Percentiles rank a stretch among this genome's conserved stretches.
phyloP scores from a whole-genome alignment of 768 basidiomycete species.

The Leccinum subgranulosum region DNA sequence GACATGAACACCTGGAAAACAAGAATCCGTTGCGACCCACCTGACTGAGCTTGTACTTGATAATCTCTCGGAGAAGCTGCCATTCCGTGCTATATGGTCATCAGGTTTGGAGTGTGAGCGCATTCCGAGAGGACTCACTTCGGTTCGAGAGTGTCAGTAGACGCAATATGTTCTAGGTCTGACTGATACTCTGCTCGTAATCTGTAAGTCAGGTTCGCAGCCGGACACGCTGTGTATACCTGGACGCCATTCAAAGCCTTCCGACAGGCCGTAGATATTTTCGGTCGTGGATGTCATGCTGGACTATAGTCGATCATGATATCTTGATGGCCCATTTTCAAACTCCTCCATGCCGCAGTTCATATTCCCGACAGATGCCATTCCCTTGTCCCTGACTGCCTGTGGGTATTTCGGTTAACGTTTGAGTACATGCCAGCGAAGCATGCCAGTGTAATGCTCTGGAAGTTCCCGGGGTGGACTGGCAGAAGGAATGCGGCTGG shows the following conservation, averaged over 20 bases:
- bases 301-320: background rate
- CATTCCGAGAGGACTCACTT: constrained; percentile 20
- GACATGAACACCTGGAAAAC: background rate
- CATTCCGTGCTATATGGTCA: constrained; percentile 56
- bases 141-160: constrained; percentile 62
- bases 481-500: background rate
- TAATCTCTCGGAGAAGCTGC: constrained; percentile 62
- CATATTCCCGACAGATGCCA: too few relatives aligned
- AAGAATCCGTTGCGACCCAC: constrained; percentile 34
- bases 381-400: too few relatives aligned
- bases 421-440: background rate
- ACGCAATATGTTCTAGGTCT: constrained; percentile 58
- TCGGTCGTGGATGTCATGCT: constrained; percentile 21
- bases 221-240: constrained; percentile 33
- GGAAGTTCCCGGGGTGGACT: background rate
- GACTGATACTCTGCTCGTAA: constrained; percentile 51
- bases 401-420: too few relatives aligned
- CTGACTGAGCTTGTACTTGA: constrained; percentile 69
- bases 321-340: background rate
- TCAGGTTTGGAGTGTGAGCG: constrained; percentile 12
- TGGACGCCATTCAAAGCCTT: constrained; percentile 48
- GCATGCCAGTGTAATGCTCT: background rate
- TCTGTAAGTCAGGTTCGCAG: constrained; percentile 1
- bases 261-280: constrained; percentile 10
- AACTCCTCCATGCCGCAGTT: background rate